Evolutionary conservation across 768 basidiomycete species (phyloP), one percentile per base, ranked within the genome.

Genomic region (Lactarius hengduanensis): DNA sequence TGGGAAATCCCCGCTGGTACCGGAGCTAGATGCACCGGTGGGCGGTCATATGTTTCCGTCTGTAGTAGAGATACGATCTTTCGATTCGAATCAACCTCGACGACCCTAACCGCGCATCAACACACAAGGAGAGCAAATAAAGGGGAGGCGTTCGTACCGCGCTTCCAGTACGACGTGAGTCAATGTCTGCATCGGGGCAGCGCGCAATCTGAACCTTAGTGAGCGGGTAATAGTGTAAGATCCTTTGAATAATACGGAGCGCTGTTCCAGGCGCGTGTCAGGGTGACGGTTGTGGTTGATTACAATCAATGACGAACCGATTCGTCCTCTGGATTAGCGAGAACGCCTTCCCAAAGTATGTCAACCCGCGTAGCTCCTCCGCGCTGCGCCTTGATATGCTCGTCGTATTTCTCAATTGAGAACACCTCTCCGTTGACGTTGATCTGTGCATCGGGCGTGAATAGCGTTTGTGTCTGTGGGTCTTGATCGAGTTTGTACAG

Each of bases 1-100:
- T 26, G 47, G 53, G 53, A 63, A 32, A 30, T 32, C 43, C 74
- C 75, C 36, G 11, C 57, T 13, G 57, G 57, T 18, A 40, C 57
- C 57, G 57, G 57, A 28, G 32, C 2, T 58, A 58, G n/a, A 58
- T 58, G 34, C 16, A 58, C 57, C 57, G 57, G 57, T 58, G 57
- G 36, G 20, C n/a, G 57, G 2, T 58, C 57, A 15, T 26, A 40
- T 8, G 57, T 58, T 58, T 58, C 57, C 16, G 57, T 58, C 38
- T 58, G 57, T 15, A 40, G 7, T 8, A 58, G 57, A 16, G 57
- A 58, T 38, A 36, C 36, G 57, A 58, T 36, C 38, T 58, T 58
- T 40, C 0, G 57, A 3, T 26, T 36, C 38, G 38, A 38, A 40
- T 34, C 38, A 58, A 34, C 11, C 11, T 40, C 57, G 36, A 58